phyloP scores from a whole-genome alignment of 768 basidiomycete species.

The Tulasnella calospora region DNA sequence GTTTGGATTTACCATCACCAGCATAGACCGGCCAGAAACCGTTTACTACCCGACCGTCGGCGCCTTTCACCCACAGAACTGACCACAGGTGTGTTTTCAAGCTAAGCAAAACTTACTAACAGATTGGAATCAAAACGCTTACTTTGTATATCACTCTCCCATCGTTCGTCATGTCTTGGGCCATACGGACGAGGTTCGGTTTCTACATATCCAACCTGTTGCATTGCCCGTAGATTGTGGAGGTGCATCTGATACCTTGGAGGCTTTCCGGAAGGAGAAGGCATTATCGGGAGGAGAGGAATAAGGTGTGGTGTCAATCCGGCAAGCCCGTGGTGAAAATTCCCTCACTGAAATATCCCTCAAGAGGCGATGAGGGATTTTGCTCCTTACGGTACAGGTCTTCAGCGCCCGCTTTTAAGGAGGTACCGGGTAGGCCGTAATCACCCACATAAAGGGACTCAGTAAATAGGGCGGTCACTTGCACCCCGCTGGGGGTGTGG shows the following conservation, averaged over 20 bases:
- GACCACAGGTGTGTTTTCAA: not conserved
- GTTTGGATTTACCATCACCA: not conserved
- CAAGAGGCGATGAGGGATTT: not conserved
- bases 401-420: not conserved
- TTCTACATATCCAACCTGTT: not conserved
- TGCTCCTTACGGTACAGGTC: not conserved
- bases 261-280: not conserved
- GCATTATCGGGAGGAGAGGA: not conserved
- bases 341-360: constrained; percentile 7
- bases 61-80: not conserved
- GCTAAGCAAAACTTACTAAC: not conserved
- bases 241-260: not conserved
- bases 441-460: not conserved
- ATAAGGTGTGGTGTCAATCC: not conserved
- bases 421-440: constrained; percentile 1
- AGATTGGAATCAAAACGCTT: not conserved
- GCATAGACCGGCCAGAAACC: not conserved
- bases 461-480: not conserved
- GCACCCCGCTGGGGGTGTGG: constrained; percentile 1
- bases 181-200: not conserved
- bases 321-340: not conserved
- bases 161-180: not conserved
- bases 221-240: constrained; percentile 2
- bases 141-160: constrained; percentile 3
- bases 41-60: not conserved